Percentiles rank a stretch among this genome's conserved stretches.
phyloP scores from a whole-genome alignment of 1,284 basidiomycete species.

The Irpex rosettiformis region DNA sequence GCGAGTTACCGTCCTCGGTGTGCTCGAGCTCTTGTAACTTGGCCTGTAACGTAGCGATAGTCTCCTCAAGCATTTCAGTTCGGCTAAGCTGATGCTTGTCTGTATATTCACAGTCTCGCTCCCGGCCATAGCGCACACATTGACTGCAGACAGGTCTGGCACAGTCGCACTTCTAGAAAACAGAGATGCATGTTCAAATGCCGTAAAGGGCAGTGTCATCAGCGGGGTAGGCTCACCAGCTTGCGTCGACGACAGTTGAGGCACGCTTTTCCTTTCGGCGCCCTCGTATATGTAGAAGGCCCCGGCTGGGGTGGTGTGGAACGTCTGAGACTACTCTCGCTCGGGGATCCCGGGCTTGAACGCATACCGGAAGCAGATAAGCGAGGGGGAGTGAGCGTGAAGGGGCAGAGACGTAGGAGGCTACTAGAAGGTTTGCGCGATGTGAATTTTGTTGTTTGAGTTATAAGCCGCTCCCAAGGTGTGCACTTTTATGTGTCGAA shows the following conservation, averaged over 20 bases:
- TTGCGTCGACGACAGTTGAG: conserved; percentile 32
- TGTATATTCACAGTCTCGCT: conserved; percentile 30
- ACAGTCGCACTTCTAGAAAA: conserved; percentile 28
- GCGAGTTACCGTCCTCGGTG: not conserved
- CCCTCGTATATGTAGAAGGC: conserved; percentile 20
- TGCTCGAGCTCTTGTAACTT: conserved; percentile 26
- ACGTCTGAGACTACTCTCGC: not conserved
- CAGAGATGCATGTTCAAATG: not conserved
- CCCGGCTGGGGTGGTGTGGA: conserved; percentile 6
- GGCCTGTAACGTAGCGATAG: conserved; percentile 26
- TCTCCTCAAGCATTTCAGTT: conserved; percentile 30
- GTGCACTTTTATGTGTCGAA: not conserved
- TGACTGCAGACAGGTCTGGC: conserved; percentile 27
- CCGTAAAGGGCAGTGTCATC: not conserved
- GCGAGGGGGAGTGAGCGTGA: not conserved
- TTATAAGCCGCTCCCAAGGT: not conserved
- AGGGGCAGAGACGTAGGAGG: not conserved
- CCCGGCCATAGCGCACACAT: conserved; percentile 29
- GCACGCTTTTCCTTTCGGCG: conserved; percentile 31
- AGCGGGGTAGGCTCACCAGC: conserved; percentile 20
- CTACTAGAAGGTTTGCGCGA: not conserved
- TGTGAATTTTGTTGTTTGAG: not conserved
- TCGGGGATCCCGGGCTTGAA: not conserved
- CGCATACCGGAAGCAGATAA: not conserved
- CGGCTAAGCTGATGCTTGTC: conserved; percentile 28